Conservation (phyloP, 2,329 filamentous ascomycete genomes). For the Pseudodiploospora longispora region DNA sequence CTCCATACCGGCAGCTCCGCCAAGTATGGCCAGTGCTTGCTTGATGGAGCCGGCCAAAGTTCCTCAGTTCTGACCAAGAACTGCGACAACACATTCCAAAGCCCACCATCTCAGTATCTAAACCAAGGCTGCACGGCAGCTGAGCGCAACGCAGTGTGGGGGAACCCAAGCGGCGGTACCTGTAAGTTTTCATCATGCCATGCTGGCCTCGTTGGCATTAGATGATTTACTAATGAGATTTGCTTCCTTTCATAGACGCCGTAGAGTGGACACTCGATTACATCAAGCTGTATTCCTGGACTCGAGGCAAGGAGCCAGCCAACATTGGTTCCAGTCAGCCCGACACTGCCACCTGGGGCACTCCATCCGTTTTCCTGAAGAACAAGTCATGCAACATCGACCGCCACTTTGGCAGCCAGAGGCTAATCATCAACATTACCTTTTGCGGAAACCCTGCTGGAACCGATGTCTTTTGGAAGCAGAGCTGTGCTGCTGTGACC, state of each 20-base stretch:
- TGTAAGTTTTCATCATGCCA: slow-evolving; percentile 37
- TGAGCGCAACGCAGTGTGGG: slow-evolving; percentile 32
- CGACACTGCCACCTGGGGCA: slow-evolving; percentile 56
- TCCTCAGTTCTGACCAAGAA: slow-evolving; percentile 25
- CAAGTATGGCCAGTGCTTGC: slow-evolving; percentile 26
- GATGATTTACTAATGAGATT: not conserved
- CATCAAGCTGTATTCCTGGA: slow-evolving; percentile 36
- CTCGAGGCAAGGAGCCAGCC: slow-evolving; percentile 19
- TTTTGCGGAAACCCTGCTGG: slow-evolving; percentile 68
- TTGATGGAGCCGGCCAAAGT: slow-evolving; percentile 22
- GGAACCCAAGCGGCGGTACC: slow-evolving; percentile 28
- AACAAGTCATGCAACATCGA: slow-evolving; percentile 53
- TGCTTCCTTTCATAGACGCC: slow-evolving; percentile 19
- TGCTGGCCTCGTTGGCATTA: slow-evolving; percentile 6
- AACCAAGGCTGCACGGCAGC: slow-evolving; percentile 34
- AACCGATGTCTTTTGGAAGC: slow-evolving; percentile 17
- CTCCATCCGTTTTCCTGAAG: slow-evolving; percentile 54
- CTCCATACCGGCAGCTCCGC: slow-evolving; percentile 40
- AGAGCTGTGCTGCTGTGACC: slow-evolving; percentile 17
- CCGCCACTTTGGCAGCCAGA: slow-evolving; percentile 54
- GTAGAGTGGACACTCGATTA: slow-evolving; percentile 33
- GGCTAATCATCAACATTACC: slow-evolving; percentile 65
- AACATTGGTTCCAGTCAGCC: slow-evolving; percentile 38
- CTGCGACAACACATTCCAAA: slow-evolving; percentile 33
- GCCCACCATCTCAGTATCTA: slow-evolving; percentile 22